Evolutionary conservation across 768 basidiomycete species (phyloP).

Genomic region (Erythrobasidium yunnanense): DNA sequence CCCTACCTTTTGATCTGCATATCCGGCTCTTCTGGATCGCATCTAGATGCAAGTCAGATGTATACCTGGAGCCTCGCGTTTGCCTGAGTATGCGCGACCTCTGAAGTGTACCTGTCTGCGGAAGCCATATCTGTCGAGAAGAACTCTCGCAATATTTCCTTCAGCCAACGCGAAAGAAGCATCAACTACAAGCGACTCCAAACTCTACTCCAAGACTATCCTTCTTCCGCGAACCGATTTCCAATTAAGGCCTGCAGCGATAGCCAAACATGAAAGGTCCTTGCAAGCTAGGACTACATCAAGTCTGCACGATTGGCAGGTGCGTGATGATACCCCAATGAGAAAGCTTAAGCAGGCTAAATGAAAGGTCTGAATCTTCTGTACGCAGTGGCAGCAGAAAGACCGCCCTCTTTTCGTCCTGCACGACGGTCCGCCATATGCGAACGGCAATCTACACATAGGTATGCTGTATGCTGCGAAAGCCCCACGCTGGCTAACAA

Average conservation of each 20-base stretch:
- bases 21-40: too few relatives aligned
- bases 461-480: constrained; percentile 49
- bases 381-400: constrained; percentile 53
- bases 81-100: background rate
- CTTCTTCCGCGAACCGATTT: constrained; percentile 72
- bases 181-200: constrained; percentile 28
- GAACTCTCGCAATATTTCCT: too few relatives aligned
- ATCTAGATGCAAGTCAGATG: background rate
- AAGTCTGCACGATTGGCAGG: constrained; percentile 56
- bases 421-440: constrained; percentile 95
- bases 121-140: too few relatives aligned
- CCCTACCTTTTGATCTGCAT: too few relatives aligned
- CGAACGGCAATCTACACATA: constrained; percentile 90
- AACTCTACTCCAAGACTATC: constrained; percentile 54
- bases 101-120: background rate
- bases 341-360: too few relatives aligned
- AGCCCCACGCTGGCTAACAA: background rate
- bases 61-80: background rate
- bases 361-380: background rate
- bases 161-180: too few relatives aligned
- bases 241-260: constrained; percentile 59
- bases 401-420: constrained; percentile 65
- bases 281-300: constrained; percentile 58
- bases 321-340: constrained; percentile 27
- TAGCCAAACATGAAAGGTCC: constrained; percentile 52